Percentiles rank a stretch among this genome's conserved stretches.
Evolutionary conservation across 176 grass and related monocot genomes (phyloP).

Genomic region (Aegilops tauschii): DNA sequence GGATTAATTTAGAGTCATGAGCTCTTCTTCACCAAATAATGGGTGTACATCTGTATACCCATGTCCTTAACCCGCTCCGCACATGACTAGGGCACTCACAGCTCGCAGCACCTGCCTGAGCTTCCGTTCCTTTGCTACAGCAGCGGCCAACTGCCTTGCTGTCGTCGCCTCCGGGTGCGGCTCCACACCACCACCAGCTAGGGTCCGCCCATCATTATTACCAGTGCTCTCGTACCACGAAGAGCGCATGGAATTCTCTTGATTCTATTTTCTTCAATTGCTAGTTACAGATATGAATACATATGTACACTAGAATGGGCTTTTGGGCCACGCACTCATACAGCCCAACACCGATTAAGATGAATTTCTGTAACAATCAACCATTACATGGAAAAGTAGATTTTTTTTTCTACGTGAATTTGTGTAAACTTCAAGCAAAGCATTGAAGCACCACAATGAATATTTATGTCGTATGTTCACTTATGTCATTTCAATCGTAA

Average conservation of each 20-base stretch:
- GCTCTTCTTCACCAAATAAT: too few relatives aligned
- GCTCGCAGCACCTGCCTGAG: neutral
- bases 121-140: neutral
- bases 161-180: neutral
- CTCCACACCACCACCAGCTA: neutral
- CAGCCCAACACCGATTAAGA: neutral
- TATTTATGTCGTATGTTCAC: neutral
- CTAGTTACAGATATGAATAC: neutral
- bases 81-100: neutral
- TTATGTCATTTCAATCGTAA: conserved; percentile 1
- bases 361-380: neutral
- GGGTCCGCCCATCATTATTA: neutral
- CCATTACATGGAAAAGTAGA: neutral
- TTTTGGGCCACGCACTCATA: neutral
- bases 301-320: neutral
- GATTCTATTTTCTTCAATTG: neutral
- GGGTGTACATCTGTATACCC: too few relatives aligned
- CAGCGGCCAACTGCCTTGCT: neutral
- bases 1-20: too few relatives aligned
- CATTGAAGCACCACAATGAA: neutral
- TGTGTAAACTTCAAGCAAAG: neutral
- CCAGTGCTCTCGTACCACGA: neutral
- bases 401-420: neutral
- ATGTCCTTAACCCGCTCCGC: too few relatives aligned
- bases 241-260: neutral